Percentiles rank a stretch among this genome's conserved stretches.
phyloP scores from a whole-genome alignment of 441 rosid genomes.

The Syzygium syzygioides region DNA sequence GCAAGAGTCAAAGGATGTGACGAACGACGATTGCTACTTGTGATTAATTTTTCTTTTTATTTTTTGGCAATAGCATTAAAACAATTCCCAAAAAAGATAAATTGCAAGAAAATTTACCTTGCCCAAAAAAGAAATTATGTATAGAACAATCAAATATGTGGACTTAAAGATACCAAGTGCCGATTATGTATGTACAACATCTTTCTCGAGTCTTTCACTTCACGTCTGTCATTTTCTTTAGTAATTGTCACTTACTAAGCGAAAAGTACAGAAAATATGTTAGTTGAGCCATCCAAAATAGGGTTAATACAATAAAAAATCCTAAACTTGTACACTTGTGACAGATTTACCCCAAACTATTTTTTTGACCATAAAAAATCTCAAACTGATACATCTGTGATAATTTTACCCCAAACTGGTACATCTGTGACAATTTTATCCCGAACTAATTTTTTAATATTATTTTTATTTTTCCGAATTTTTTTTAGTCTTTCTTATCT shows the following conservation, averaged over 20 bases:
- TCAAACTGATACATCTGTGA: no score
- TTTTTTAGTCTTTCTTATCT: no score
- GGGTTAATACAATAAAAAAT: no score
- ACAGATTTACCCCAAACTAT: no score
- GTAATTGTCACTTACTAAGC: neutral
- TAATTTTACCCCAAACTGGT: no score
- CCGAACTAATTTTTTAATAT: no score
- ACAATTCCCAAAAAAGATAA: neutral
- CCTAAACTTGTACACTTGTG: no score
- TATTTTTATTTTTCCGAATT: no score
- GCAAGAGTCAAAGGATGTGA: neutral
- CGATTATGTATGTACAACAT: neutral
- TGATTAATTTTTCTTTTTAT: neutral
- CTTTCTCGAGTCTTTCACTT: neutral
- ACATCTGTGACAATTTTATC: no score
- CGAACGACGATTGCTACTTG: neutral
- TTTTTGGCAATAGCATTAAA: neutral
- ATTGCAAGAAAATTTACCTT: neutral
- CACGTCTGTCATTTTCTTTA: fast-evolving
- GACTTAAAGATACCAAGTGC: neutral
- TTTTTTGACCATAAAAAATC: no score
- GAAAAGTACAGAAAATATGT: fast-evolving
- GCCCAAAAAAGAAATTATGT: neutral
- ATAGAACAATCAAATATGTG: neutral
- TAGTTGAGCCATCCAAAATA: neutral